Percentiles rank a stretch among this genome's conserved stretches.
These are phyloP conservation scores for Cladochytrium replicatum DNA, from an alignment of 192 early-diverging fungal species.

Conservation along the genomic window DNA sequence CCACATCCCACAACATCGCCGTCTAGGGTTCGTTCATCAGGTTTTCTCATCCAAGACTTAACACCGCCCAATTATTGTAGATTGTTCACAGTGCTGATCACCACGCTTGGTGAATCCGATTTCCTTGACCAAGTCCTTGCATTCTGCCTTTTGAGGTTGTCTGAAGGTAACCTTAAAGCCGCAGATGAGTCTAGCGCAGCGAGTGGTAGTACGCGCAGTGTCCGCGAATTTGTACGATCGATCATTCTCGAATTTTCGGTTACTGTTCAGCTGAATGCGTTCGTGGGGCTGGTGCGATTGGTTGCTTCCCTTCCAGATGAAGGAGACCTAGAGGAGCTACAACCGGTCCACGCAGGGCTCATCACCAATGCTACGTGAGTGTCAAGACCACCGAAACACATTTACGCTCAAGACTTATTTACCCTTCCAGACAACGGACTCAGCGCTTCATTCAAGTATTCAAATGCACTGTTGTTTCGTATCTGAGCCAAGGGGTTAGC, in stretches of 20 bases:
- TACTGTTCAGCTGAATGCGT: constrained; percentile 6
- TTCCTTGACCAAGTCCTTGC: constrained; percentile 66
- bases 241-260: neutral
- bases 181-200: neutral
- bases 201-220: neutral
- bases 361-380: too few species aligned
- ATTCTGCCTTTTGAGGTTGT: too few species aligned
- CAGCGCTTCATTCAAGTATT: too few species aligned
- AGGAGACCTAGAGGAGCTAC: too few species aligned
- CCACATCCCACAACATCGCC: constrained; percentile 88
- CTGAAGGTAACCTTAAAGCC: neutral
- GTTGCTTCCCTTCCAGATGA: constrained; percentile 3
- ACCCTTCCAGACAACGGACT: too few species aligned
- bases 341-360: too few species aligned
- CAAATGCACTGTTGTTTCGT: too few species aligned
- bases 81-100: constrained; percentile 72
- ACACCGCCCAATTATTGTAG: constrained; percentile 15
- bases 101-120: constrained; percentile 64
- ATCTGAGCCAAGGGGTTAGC: too few species aligned
- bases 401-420: too few species aligned
- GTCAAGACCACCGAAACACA: too few species aligned
- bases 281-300: constrained; percentile 17
- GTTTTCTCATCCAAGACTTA: too few species aligned
- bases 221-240: neutral
- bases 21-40: constrained; percentile 33